Conservation (phyloP, 2,329 filamentous ascomycete genomes). For the Pezicula neosporulosa region DNA sequence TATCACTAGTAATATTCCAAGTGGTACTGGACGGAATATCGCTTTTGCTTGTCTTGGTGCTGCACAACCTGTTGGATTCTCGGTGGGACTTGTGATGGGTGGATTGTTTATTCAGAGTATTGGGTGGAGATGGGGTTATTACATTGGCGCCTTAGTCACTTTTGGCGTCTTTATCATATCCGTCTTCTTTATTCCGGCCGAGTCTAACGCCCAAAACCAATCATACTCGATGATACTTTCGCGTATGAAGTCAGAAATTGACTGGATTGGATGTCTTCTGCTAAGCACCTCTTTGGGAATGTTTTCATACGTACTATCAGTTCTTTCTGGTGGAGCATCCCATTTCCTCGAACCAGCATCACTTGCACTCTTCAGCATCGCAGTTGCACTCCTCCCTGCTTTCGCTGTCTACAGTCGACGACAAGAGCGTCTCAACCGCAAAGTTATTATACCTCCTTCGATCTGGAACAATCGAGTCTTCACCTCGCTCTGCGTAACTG, state of each 20-base stretch:
- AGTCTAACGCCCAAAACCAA: conserved; percentile 3
- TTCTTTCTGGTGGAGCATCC: conserved; percentile 10
- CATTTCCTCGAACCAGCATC: conserved; percentile 16
- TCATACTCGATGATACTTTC: conserved; percentile 4
- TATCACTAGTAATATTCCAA: conserved; percentile 41
- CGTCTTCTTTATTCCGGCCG: conserved; percentile 14
- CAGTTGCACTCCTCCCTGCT: conserved; percentile 21
- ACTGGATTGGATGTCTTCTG: conserved; percentile 48
- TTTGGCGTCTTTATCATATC: conserved; percentile 14
- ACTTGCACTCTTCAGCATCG: conserved; percentile 26
- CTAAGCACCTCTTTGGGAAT: conserved; percentile 43
- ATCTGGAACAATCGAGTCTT: conserved; percentile 31
- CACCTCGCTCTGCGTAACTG: conserved; percentile 26
- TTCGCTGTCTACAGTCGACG: conserved; percentile 24
- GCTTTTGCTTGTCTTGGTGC: conserved; percentile 47
- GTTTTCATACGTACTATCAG: conserved; percentile 40
- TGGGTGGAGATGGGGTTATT: conserved; percentile 50
- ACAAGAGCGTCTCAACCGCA: conserved; percentile 21
- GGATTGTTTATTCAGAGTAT: conserved; percentile 44
- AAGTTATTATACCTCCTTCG: conserved; percentile 31
- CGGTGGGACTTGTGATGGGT: conserved; percentile 46
- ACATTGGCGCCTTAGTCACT: conserved; percentile 39
- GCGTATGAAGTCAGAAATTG: conserved; percentile 36
- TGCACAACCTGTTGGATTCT: conserved; percentile 48
- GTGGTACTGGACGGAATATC: conserved; percentile 45